These are phyloP conservation scores for Mycena pura DNA, from an alignment of 768 basidiomycete genomes.

Conservation along the genomic window DNA sequence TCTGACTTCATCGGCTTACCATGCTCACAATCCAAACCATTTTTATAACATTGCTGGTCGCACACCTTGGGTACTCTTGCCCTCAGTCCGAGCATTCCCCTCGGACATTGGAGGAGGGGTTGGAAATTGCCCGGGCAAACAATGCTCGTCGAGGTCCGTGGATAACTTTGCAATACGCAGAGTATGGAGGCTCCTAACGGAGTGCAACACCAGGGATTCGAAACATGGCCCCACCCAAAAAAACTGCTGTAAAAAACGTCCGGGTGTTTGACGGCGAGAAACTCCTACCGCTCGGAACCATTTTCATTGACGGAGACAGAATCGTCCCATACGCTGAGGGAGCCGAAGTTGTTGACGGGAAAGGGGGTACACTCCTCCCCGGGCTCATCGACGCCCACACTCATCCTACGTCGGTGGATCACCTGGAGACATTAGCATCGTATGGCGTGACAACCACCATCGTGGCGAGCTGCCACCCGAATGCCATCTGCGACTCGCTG, in stretches of 20 bases:
- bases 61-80: too few species aligned
- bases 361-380: constrained; percentile 4
- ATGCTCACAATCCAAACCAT: too few species aligned
- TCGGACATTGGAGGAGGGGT: too few species aligned
- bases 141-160: too few species aligned
- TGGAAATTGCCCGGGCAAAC: too few species aligned
- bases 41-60: too few species aligned
- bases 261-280: constrained; percentile 18
- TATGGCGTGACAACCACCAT: constrained; percentile 16
- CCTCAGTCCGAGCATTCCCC: too few species aligned
- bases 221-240: neutral
- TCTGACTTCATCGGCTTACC: too few species aligned
- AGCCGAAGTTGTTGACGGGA: constrained; percentile 10
- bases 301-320: neutral
- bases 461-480: neutral
- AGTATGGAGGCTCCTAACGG: too few species aligned
- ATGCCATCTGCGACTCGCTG: neutral
- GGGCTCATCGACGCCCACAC: constrained; percentile 22
- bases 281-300: neutral
- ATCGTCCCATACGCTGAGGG: neutral
- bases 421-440: constrained; percentile 8
- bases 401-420: neutral
- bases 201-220: neutral
- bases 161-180: too few species aligned
- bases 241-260: constrained; percentile 17